These are phyloP conservation scores for Solanum virginianum DNA, from an alignment of 257 asterid species.

Conservation along the genomic window DNA sequence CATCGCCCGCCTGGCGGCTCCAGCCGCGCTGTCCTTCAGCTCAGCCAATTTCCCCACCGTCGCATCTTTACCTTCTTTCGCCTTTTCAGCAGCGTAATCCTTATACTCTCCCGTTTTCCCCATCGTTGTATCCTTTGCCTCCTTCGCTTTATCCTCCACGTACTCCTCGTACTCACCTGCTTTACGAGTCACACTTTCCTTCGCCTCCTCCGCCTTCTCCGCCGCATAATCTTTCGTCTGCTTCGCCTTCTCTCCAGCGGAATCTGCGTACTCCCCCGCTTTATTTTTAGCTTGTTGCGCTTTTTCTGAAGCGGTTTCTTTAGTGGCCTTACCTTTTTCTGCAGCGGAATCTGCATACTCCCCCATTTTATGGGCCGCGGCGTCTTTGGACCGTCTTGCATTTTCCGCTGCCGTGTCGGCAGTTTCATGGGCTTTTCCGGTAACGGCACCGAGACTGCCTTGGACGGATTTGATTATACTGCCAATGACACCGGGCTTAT, in stretches of 20 bases:
- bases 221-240: not conserved
- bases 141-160: not conserved
- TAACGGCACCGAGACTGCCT: conserved; percentile 17
- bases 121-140: not conserved
- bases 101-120: not conserved
- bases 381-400: not conserved
- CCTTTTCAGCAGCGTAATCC: conserved; percentile 9
- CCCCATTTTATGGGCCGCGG: not conserved
- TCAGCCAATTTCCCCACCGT: conserved; percentile 39
- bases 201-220: not conserved
- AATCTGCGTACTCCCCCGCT: not conserved
- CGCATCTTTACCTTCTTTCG: conserved; percentile 32
- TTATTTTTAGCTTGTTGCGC: not conserved
- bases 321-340: not conserved
- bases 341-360: conserved; percentile 1
- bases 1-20: conserved; percentile 42
- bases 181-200: not conserved
- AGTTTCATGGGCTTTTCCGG: conserved; percentile 28
- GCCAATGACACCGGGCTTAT: conserved; percentile 20
- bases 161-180: not conserved
- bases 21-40: conserved; percentile 47
- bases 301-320: not conserved
- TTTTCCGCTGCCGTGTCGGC: not conserved
- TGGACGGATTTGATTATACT: conserved; percentile 17
- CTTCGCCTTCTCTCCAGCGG: not conserved